These are phyloP conservation scores for Ophiognomonia clavigignenti-juglandacearum DNA, from an alignment of 2,329 filamentous ascomycete genomes.

Conservation along the genomic window DNA sequence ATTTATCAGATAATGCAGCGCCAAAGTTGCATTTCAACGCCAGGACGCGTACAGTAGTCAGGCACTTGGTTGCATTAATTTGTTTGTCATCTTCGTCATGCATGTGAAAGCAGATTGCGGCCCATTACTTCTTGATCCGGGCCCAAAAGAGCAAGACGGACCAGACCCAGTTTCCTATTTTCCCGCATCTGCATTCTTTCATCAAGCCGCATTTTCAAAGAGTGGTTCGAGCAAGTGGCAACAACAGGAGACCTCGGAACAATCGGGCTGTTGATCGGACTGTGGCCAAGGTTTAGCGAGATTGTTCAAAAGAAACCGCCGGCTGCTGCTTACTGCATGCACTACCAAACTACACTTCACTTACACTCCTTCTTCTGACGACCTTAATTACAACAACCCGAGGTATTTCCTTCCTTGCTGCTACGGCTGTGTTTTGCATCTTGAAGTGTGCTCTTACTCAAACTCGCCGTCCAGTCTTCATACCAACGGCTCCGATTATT, in stretches of 20 bases:
- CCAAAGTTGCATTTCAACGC: neutral
- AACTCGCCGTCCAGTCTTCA: no score
- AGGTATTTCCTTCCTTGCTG: no score
- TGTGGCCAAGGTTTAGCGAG: conserved; percentile 12
- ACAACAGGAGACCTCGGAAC: conserved; percentile 17
- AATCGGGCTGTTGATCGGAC: conserved; percentile 10
- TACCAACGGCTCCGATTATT: no score
- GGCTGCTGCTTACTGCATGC: no score
- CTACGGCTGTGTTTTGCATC: no score
- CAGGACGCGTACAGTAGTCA: neutral
- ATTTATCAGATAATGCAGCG: neutral
- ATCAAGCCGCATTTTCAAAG: neutral
- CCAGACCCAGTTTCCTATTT: neutral
- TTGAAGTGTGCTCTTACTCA: no score
- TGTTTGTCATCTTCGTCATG: neutral
- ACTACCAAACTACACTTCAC: neutral
- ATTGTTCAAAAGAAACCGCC: conserved; percentile 11
- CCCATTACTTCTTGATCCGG: no score
- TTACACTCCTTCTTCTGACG: neutral
- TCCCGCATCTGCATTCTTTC: neutral
- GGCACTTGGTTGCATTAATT: neutral
- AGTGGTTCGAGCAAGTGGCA: conserved; percentile 17
- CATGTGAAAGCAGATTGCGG: no score
- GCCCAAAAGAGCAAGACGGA: no score
- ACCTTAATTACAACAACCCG: neutral